phyloP scores from a whole-genome alignment of 179 eudicot species.

The Beta corolliflora region DNA sequence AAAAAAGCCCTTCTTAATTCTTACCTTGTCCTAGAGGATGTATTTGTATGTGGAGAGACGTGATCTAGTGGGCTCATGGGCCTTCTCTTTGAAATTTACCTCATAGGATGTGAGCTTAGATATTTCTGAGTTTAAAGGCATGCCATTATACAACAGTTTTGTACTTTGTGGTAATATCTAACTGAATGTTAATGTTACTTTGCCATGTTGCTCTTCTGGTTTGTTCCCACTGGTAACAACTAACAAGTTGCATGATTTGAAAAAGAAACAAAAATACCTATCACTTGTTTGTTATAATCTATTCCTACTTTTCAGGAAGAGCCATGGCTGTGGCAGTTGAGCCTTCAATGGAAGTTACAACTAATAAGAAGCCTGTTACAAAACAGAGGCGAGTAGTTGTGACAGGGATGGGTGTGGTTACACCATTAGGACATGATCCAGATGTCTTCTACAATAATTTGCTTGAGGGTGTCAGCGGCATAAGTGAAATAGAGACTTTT shows the following conservation, averaged over 20 bases:
- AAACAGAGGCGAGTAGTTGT: conserved; percentile 82
- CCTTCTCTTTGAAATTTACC: not conserved
- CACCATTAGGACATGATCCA: conserved; percentile 76
- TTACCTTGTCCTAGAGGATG: too few relatives aligned
- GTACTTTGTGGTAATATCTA: not conserved
- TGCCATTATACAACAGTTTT: not conserved
- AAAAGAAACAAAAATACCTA: not conserved
- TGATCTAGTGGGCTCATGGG: not conserved
- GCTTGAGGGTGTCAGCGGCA: conserved; percentile 95
- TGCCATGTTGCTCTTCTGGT: not conserved
- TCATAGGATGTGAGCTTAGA: not conserved
- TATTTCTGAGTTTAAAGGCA: not conserved
- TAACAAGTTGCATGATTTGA: not conserved
- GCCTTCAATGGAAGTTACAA: conserved; percentile 53
- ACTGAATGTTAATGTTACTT: too few relatives aligned
- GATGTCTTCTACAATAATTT: conserved; percentile 80
- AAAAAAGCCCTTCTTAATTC: too few relatives aligned
- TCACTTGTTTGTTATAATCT: not conserved
- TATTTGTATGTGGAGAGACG: too few relatives aligned
- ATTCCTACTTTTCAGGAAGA: conserved; percentile 39
- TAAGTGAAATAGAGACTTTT: conserved; percentile 83
- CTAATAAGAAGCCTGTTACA: conserved; percentile 48
- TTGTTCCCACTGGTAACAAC: not conserved
- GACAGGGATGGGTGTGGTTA: conserved; percentile 95
- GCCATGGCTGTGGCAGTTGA: conserved; percentile 64